These are phyloP conservation scores for Verticillium nubilum DNA, from an alignment of 2,329 filamentous ascomycete genomes.

Conservation along the genomic window DNA sequence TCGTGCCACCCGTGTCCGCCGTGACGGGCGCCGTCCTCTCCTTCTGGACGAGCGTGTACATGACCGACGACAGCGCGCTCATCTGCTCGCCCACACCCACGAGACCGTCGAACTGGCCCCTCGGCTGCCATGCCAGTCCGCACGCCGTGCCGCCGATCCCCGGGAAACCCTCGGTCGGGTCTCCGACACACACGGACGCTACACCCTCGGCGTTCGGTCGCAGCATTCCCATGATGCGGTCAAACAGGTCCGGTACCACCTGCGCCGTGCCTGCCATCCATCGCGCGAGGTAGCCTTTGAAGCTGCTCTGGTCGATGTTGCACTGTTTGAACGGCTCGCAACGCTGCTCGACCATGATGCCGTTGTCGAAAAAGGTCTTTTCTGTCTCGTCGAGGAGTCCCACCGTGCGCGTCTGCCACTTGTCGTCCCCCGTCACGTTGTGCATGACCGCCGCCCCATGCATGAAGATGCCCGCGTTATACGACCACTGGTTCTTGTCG, in stretches of 20 bases:
- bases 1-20: constrained; percentile 53
- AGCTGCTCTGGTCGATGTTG: constrained; percentile 66
- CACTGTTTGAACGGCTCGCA: constrained; percentile 60
- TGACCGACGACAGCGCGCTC: constrained; percentile 59
- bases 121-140: constrained; percentile 59
- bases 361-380: constrained; percentile 50
- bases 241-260: constrained; percentile 47
- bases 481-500: constrained; percentile 60
- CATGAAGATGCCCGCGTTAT: constrained; percentile 63
- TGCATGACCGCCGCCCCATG: constrained; percentile 57
- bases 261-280: constrained; percentile 55
- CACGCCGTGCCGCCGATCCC: constrained; percentile 57
- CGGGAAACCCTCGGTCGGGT: constrained; percentile 33
- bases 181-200: constrained; percentile 43
- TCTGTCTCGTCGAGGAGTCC: constrained; percentile 49
- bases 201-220: constrained; percentile 46
- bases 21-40: constrained; percentile 40
- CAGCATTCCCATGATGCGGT: constrained; percentile 46
- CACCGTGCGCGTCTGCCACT: constrained; percentile 53
- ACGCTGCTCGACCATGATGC: constrained; percentile 58
- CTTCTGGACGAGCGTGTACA: constrained; percentile 50
- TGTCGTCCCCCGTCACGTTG: constrained; percentile 47
- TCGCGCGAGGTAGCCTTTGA: constrained; percentile 70
- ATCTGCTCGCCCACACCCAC: constrained; percentile 66
- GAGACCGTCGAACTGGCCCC: constrained; percentile 48